These are phyloP conservation scores for Chlamydomonas sphaeroides DNA, from an alignment of 139 green algal species.

Conservation along the genomic window DNA sequence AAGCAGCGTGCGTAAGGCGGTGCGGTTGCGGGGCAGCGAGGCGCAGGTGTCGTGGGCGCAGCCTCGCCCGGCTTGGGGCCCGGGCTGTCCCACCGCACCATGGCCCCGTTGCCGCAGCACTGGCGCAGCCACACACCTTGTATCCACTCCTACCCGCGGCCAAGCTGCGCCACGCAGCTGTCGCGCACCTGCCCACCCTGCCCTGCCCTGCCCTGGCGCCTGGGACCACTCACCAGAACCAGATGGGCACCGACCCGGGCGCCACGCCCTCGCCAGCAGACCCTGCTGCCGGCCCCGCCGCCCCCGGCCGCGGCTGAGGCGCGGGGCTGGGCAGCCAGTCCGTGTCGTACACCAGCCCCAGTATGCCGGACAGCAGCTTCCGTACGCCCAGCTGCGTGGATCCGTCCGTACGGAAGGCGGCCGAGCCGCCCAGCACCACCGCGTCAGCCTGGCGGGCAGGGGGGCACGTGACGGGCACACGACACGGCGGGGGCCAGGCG, in stretches of 20 bases:
- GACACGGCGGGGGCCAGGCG: too few relatives aligned
- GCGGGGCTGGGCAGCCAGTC: conserved; percentile 32
- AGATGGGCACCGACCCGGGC: neutral
- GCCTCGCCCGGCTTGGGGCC: too few relatives aligned
- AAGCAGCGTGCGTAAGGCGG: too few relatives aligned
- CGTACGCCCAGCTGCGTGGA: conserved; percentile 40
- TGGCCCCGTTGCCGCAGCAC: too few relatives aligned
- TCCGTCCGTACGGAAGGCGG: conserved; percentile 28
- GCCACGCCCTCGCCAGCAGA: neutral
- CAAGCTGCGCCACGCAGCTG: too few relatives aligned
- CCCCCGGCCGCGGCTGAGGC: too few relatives aligned
- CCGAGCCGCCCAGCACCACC: conserved; percentile 30
- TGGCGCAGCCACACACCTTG: too few relatives aligned
- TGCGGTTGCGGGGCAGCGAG: too few relatives aligned
- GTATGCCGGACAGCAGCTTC: neutral
- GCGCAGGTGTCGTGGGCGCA: too few relatives aligned
- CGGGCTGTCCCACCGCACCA: too few relatives aligned
- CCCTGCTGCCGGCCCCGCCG: neutral
- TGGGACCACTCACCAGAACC: conserved; percentile 1
- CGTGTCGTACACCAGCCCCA: conserved; percentile 9
- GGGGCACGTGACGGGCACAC: too few relatives aligned
- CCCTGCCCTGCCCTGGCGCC: too few relatives aligned
- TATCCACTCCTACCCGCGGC: neutral
- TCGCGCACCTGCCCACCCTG: neutral
- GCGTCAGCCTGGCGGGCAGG: neutral